A percentile compares a stretch with the other conserved stretches of the same genome.
Evolutionary conservation across 108 stramenopile genomes (phyloP).

Genomic region (Phaeodactylum tricornutum): DNA sequence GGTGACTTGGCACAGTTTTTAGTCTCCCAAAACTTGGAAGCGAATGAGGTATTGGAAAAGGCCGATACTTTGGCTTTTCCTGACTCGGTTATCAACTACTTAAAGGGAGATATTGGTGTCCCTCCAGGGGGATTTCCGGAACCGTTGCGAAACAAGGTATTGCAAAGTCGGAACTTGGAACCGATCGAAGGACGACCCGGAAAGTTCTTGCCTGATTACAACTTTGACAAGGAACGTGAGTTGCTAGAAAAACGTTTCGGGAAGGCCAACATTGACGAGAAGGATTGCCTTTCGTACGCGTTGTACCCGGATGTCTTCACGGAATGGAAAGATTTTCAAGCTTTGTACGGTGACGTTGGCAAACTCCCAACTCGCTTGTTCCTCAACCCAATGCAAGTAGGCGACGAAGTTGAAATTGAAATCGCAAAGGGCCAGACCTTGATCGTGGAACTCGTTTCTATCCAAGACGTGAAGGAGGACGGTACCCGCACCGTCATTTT

Average conservation of each 20-base stretch:
- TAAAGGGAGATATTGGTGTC: slow-evolving; percentile 81
- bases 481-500: slow-evolving; percentile 69
- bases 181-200: slow-evolving; percentile 83
- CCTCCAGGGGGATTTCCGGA: slow-evolving; percentile 93
- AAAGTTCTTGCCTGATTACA: slow-evolving; percentile 63
- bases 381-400: slow-evolving; percentile 75
- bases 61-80: slow-evolving; percentile 88
- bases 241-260: slow-evolving; percentile 55
- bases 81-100: slow-evolving; percentile 83
- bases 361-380: slow-evolving; percentile 80
- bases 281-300: slow-evolving; percentile 77
- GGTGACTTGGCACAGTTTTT: slow-evolving; percentile 96
- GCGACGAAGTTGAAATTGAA: slow-evolving; percentile 72
- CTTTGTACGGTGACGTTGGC: slow-evolving; percentile 60
- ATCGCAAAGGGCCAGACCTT: slow-evolving; percentile 42
- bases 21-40: slow-evolving; percentile 80
- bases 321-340: slow-evolving; percentile 62
- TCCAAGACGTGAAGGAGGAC: slow-evolving; percentile 35
- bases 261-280: slow-evolving; percentile 44
- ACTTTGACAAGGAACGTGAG: slow-evolving; percentile 56
- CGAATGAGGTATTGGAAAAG: slow-evolving; percentile 67
- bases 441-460: slow-evolving; percentile 43
- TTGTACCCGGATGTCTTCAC: slow-evolving; percentile 84
- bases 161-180: slow-evolving; percentile 64
- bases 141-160: slow-evolving; percentile 68